phyloP scores from a whole-genome alignment of 129 eudicot species.

The Centella asiatica region DNA sequence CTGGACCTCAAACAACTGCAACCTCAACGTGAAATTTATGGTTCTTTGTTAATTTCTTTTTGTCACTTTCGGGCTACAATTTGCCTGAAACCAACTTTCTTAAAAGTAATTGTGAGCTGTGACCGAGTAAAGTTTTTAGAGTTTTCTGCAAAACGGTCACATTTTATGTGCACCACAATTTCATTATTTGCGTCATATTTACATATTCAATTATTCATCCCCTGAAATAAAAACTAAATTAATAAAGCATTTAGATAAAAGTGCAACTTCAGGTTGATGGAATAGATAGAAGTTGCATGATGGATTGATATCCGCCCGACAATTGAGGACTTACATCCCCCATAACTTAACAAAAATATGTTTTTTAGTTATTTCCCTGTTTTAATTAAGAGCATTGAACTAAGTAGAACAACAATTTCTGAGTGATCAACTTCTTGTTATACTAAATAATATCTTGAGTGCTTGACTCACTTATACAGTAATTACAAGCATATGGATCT shows the following conservation, averaged over 20 bases:
- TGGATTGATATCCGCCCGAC: background rate
- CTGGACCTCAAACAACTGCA: background rate
- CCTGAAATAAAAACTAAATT: background rate
- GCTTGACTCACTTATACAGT: background rate
- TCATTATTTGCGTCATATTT: too few species aligned
- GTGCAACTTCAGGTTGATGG: background rate
- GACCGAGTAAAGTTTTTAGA: too few species aligned
- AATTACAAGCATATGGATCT: conserved; percentile 1
- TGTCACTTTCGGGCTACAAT: background rate
- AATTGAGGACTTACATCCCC: background rate
- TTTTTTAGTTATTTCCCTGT: background rate
- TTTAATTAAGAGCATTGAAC: background rate
- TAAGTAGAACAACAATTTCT: too few species aligned
- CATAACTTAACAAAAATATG: background rate
- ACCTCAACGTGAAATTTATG: background rate
- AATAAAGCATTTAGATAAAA: too few species aligned
- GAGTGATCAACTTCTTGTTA: background rate
- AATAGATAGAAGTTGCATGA: background rate
- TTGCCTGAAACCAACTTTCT: background rate
- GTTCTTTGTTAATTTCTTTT: background rate
- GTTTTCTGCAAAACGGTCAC: too few species aligned
- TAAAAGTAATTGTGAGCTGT: background rate
- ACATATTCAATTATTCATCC: too few species aligned
- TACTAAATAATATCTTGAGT: too few species aligned
- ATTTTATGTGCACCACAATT: too few species aligned